A percentile compares a stretch with the other conserved stretches of the same genome.
Conservation (phyloP, 139 green algal genomes). For the Chlorella sp. region DNA sequence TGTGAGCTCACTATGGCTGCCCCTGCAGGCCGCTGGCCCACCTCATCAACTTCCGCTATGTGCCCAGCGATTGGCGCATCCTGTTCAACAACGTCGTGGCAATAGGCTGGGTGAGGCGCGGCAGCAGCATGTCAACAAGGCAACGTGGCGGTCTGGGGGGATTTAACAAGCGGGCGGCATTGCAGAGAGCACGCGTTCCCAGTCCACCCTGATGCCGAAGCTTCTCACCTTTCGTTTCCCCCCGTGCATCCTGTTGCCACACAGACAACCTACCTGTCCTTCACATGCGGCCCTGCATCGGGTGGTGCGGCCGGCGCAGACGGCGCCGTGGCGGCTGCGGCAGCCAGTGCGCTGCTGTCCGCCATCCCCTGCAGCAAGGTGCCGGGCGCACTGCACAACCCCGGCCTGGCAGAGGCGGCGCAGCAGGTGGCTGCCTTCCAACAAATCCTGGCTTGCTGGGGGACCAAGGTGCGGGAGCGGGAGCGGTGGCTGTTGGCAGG, state of each 20-base stretch:
- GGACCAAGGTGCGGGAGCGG: conserved; percentile 5
- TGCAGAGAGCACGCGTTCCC: no score
- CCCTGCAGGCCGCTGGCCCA: conserved; percentile 72
- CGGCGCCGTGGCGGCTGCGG: neutral
- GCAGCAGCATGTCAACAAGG: no score
- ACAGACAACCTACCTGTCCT: conserved; percentile 43
- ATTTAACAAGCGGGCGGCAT: no score
- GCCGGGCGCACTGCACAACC: neutral
- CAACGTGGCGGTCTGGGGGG: no score
- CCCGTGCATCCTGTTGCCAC: neutral
- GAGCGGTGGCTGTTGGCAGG: neutral
- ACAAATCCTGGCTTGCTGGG: conserved; percentile 24
- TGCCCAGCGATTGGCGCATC: conserved; percentile 79
- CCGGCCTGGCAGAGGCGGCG: conserved; percentile 1
- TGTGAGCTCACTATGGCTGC: no score
- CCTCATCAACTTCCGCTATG: conserved; percentile 86
- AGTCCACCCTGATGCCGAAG: no score
- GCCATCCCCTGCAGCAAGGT: conserved; percentile 33
- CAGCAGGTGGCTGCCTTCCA: conserved; percentile 36
- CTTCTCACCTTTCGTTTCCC: no score
- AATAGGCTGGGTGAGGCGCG: conserved; percentile 21
- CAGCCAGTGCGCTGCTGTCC: neutral
- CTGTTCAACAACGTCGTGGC: conserved; percentile 86
- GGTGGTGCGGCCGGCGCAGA: neutral
- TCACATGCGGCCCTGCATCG: conserved; percentile 10